Conservation (phyloP, 2,329 filamentous ascomycete species). For the Penicillium paneum region DNA sequence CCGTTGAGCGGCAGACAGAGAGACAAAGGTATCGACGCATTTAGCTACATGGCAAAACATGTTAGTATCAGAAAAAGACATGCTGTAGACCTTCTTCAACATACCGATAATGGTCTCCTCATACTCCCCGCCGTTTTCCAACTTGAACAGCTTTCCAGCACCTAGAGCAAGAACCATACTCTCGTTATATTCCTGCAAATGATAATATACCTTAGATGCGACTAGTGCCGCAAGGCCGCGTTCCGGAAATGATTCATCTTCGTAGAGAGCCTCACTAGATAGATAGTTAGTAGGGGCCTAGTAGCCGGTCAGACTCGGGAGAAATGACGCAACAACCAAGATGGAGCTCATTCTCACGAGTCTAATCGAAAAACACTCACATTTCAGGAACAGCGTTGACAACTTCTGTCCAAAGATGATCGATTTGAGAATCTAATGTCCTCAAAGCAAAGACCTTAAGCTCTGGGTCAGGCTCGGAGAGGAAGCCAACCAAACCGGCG, state of each 20-base stretch:
- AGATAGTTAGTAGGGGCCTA: slow-evolving; percentile 13
- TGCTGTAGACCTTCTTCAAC: slow-evolving; percentile 19
- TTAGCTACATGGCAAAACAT: slow-evolving; percentile 55
- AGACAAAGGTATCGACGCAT: slow-evolving; percentile 97
- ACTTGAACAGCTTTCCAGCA: slow-evolving; percentile 90
- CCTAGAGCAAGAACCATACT: slow-evolving; percentile 98
- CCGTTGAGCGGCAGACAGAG: slow-evolving; percentile 62
- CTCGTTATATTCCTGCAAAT: slow-evolving; percentile 97
- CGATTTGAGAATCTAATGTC: slow-evolving; percentile 92
- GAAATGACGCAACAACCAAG: slow-evolving; percentile 2
- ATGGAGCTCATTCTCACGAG: neutral
- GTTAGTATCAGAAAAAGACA: neutral
- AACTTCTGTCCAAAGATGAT: slow-evolving; percentile 96
- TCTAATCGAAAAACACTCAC: slow-evolving; percentile 53
- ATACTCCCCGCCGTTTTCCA: slow-evolving; percentile 87
- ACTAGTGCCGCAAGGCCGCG: slow-evolving; percentile 91
- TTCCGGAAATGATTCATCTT: slow-evolving; percentile 92
- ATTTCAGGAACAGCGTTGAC: slow-evolving; percentile 89
- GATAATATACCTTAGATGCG: slow-evolving; percentile 97
- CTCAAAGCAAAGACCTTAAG: slow-evolving; percentile 93
- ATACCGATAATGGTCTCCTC: slow-evolving; percentile 94
- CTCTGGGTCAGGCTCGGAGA: slow-evolving; percentile 90
- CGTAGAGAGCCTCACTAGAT: slow-evolving; percentile 86
- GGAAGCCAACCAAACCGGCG: slow-evolving; percentile 89
- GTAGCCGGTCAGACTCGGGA: slow-evolving; percentile 2